Evolutionary conservation across 768 basidiomycete genomes (phyloP).

Genomic region (Lactarius sp.): DNA sequence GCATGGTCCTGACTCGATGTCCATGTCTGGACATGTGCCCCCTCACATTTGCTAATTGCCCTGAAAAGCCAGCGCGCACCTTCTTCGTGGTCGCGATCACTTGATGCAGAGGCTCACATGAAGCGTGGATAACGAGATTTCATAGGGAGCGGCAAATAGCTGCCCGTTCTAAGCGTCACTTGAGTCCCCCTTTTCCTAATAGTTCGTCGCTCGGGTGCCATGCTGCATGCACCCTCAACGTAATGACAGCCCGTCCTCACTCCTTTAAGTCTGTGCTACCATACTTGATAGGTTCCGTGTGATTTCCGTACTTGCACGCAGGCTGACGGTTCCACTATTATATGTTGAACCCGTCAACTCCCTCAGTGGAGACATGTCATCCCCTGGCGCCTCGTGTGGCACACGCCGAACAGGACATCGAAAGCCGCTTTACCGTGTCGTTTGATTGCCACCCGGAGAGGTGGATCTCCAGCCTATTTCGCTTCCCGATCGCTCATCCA

Average conservation of each 20-base stretch:
- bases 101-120: constrained; percentile 17
- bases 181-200: constrained; percentile 4
- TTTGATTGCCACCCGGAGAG: constrained; percentile 4
- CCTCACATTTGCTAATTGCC: constrained; percentile 17
- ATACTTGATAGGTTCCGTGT: constrained; percentile 16
- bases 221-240: constrained; percentile 13
- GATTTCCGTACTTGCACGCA: constrained; percentile 9
- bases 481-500: constrained; percentile 14
- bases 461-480: constrained; percentile 6
- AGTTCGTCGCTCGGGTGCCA: constrained; percentile 11
- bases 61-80: constrained; percentile 17
- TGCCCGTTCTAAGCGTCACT: constrained; percentile 18
- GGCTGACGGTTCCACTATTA: constrained; percentile 10
- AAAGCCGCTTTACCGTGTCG: constrained; percentile 11
- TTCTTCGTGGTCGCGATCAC: constrained; percentile 23
- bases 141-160: constrained; percentile 13
- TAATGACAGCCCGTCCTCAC: constrained; percentile 15
- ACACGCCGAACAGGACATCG: constrained; percentile 20
- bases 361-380: constrained; percentile 11
- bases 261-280: constrained; percentile 2
- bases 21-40: constrained; percentile 5
- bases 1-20: not conserved
- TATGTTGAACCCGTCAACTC: constrained; percentile 20
- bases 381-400: constrained; percentile 22
- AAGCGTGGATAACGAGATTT: constrained; percentile 19